Base-by-base conservation (phyloP, 78 protist genomes). In the Dictyostelium discoideum region DNA sequence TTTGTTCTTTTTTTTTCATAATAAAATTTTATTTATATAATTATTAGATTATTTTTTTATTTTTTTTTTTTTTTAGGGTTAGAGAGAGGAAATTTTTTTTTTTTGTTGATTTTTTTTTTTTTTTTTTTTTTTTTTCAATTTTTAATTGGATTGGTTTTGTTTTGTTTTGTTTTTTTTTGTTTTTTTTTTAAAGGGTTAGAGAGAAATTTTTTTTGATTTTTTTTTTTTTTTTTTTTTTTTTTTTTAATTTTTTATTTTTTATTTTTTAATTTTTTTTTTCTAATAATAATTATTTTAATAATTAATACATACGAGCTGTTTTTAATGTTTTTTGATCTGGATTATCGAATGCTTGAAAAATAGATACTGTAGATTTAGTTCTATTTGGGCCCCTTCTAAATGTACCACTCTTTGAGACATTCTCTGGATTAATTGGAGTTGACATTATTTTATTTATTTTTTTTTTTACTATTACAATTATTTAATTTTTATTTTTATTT, bases 231-330 rank as follows among this genome's bases (percentile, higher is more conserved):
- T 46, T 39, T 81, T 22, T n/a, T 16, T 54, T 54, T 54, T 54
- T 54, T 54, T 54, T 16, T 54, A 10, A 10, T 54, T 54, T 16
- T 54, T 54, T 5, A n/a, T 54, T 54, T 10, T 54, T 54, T 16
- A 16, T 54, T 16, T 54, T 54, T 54, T 54, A 5, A 1, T 54
- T 54, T 54, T 7, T 32, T 50, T 50, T 11, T 11, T 11, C 60
- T 14, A 50, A 50, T 16, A 10, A n/a, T 46, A n/a, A 20, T 26
- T 72, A 24, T 72, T n/a, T 72, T 24, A 60, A 8, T 16, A 29
- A 8, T n/a, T n/a, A 44, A 60, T n/a, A 86, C 92, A 5, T 86
- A 86, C 92, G 92, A 37, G 92, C 50, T 24, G 92, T 86, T 54
- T 86, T 86, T 37, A 86, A 76, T 73, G 78, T 77, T 32, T 32